These are phyloP conservation scores for Macadamia tetraphylla DNA, from an alignment of 164 flowering plant species.

Conservation along the genomic window DNA sequence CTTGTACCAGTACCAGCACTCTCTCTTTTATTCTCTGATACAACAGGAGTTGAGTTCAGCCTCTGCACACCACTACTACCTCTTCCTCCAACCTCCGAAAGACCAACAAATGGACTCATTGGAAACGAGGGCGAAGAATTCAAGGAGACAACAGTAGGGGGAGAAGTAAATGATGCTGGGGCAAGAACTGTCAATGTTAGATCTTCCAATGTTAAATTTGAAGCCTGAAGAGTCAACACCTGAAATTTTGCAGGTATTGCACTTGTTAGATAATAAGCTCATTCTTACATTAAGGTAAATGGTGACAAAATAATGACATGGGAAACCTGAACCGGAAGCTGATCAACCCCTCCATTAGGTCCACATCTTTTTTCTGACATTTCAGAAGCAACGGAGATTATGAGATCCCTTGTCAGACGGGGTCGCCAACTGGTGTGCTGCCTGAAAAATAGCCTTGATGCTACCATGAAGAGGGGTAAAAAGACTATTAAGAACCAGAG, in stretches of 20 bases:
- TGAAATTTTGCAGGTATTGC: slow-evolving; percentile 25
- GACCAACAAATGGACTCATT: slow-evolving; percentile 57
- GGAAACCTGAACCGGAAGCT: slow-evolving; percentile 85
- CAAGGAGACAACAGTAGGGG: slow-evolving; percentile 77
- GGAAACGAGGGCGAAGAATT: slow-evolving; percentile 74
- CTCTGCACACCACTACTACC: slow-evolving; percentile 34
- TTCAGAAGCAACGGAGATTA: slow-evolving; percentile 93
- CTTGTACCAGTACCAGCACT: slow-evolving; percentile 24
- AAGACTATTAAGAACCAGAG: slow-evolving; percentile 1
- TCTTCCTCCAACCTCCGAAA: slow-evolving; percentile 42
- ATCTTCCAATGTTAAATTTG: slow-evolving; percentile 88
- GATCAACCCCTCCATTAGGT: slow-evolving; percentile 41
- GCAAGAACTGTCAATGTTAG: slow-evolving; percentile 90
- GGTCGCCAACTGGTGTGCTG: slow-evolving; percentile 81
- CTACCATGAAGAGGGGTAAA: slow-evolving; percentile 30
- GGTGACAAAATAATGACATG: neutral
- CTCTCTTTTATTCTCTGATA: slow-evolving; percentile 32
- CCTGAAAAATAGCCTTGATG: slow-evolving; percentile 82
- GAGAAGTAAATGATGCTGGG: slow-evolving; percentile 82
- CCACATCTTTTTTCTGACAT: slow-evolving; percentile 55
- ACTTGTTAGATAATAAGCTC: slow-evolving; percentile 11
- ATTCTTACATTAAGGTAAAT: neutral
- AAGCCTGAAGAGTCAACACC: slow-evolving; percentile 93
- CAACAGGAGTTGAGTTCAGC: slow-evolving; percentile 28
- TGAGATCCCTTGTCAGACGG: slow-evolving; percentile 70